These are phyloP conservation scores for Candida sanyaensis DNA, from an alignment of 1,139 yeast species.

Conservation along the genomic window DNA sequence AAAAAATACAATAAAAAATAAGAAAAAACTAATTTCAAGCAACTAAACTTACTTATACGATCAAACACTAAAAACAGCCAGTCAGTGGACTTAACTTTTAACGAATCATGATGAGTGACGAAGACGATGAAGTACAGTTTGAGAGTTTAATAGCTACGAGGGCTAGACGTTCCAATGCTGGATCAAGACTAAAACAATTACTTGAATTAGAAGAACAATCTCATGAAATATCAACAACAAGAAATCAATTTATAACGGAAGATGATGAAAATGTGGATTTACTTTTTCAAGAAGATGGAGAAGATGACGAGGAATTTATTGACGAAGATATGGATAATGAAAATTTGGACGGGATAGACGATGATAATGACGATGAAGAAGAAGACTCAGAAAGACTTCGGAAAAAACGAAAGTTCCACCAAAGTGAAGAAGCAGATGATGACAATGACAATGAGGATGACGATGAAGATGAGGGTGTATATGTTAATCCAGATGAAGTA, in stretches of 20 bases:
- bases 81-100: neutral
- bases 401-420: conserved; percentile 11
- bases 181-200: conserved; percentile 74
- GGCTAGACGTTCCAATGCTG: conserved; percentile 84
- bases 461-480: conserved; percentile 16
- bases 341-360: conserved; percentile 25
- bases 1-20: too few relatives aligned
- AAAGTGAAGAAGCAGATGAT: conserved; percentile 19
- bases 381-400: conserved; percentile 13
- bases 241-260: conserved; percentile 41
- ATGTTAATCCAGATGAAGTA: conserved; percentile 42
- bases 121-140: conserved; percentile 26
- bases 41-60: neutral
- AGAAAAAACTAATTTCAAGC: neutral
- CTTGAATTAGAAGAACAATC: conserved; percentile 65
- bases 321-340: conserved; percentile 40
- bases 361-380: conserved; percentile 22
- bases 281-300: conserved; percentile 82
- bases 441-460: conserved; percentile 5
- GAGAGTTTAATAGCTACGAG: conserved; percentile 66
- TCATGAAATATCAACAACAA: conserved; percentile 23
- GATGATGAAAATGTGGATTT: conserved; percentile 76
- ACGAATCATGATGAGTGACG: conserved; percentile 19
- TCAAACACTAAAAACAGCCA: neutral
- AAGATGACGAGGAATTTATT: conserved; percentile 70